Conservation (phyloP, 129 eudicot species). For the Pseudognaphalium luteoalbum region DNA sequence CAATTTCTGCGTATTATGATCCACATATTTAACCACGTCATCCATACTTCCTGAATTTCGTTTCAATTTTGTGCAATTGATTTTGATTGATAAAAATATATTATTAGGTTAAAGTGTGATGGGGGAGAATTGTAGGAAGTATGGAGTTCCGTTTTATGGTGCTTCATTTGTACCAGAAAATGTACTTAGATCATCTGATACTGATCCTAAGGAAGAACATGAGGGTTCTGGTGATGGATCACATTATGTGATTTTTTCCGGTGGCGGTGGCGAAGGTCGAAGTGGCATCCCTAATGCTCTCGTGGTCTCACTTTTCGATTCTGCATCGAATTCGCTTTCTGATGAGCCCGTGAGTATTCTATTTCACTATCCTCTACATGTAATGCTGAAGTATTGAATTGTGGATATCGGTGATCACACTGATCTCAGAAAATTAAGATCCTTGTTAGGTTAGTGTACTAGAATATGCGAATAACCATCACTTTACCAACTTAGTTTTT, state of each 20-base stretch:
- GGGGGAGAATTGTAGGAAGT: conserved; percentile 41
- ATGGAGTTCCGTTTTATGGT: conserved; percentile 78
- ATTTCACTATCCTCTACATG: background rate
- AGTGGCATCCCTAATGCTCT: conserved; percentile 82
- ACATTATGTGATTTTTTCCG: conserved; percentile 56
- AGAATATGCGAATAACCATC: background rate
- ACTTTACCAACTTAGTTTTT: too few species aligned
- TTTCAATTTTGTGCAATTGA: too few species aligned
- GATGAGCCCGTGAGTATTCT: conserved; percentile 57
- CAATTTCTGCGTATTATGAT: too few species aligned
- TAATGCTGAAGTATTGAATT: background rate
- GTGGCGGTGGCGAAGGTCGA: conserved; percentile 93
- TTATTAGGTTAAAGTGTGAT: conserved; percentile 7
- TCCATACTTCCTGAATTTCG: too few species aligned
- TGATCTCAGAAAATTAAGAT: too few species aligned
- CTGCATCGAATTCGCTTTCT: conserved; percentile 59
- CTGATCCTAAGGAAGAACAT: conserved; percentile 2
- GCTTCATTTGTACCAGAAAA: conserved; percentile 62
- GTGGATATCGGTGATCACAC: too few species aligned
- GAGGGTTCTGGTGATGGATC: conserved; percentile 22
- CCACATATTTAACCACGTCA: too few species aligned
- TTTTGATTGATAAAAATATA: background rate
- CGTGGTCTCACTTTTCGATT: conserved; percentile 52
- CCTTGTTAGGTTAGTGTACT: background rate
- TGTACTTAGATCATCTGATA: conserved; percentile 33